These are phyloP conservation scores for Colletotrichum sp. DNA, from an alignment of 2,329 filamentous ascomycete species.

Conservation along the genomic window DNA sequence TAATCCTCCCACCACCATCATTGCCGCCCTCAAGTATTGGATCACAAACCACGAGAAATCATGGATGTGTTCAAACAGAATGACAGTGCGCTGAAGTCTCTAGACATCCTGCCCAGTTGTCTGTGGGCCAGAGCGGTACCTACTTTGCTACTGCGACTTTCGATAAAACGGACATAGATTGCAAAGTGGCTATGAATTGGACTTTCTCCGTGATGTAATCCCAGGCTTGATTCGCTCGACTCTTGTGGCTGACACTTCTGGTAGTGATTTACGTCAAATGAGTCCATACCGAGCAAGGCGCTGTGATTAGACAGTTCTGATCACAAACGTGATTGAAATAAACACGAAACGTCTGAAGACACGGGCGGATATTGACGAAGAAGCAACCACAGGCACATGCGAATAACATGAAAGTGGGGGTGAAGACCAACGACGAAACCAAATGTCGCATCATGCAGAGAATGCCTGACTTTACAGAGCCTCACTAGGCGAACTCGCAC, in stretches of 20 bases:
- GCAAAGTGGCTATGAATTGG: rapidly evolving
- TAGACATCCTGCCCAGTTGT: rapidly evolving
- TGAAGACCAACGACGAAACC: rapidly evolving
- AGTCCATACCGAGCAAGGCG: neutral
- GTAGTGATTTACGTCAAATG: rapidly evolving
- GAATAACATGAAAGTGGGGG: neutral
- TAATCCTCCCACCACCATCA: rapidly evolving
- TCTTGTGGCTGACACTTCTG: rapidly evolving
- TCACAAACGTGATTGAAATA: neutral
- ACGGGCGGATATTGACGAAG: rapidly evolving
- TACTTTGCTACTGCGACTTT: too few species aligned
- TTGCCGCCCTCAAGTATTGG: rapidly evolving
- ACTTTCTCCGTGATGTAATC: rapidly evolving
- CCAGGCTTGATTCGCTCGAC: too few species aligned
- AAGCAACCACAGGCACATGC: too few species aligned
- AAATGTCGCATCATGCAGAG: rapidly evolving
- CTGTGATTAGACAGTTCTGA: too few species aligned
- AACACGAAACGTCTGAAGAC: neutral
- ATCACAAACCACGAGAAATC: neutral
- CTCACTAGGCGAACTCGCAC: rapidly evolving
- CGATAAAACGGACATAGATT: neutral
- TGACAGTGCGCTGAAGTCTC: neutral
- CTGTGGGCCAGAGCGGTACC: neutral
- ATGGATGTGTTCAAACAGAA: neutral
- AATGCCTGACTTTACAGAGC: neutral